Evolutionary conservation across 1,284 basidiomycete genomes (phyloP), one percentile per base, ranked within the genome.

Genomic region (Exobasidium cylindrosporum): DNA sequence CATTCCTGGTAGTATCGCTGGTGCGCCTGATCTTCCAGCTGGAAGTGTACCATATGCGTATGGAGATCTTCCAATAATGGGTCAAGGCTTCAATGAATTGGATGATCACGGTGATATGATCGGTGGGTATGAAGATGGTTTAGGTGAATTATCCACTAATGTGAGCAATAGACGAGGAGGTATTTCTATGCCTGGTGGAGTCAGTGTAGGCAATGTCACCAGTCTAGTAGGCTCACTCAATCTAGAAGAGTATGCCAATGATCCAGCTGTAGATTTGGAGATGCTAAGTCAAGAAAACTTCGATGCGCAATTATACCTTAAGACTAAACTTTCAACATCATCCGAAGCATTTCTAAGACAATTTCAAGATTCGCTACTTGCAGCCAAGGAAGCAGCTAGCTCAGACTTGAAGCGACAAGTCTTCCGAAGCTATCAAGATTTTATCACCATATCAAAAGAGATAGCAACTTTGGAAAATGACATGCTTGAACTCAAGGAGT

Each of bases 381-480:
- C 60, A 1, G 62, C 68, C 44, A 71, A 73, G 35, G 61, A 66
- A 17, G 69, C 67, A 4, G 73, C 76, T 32, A 66, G 73, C 44
- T 64, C 71, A 52, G 75, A 77, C 35, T 61, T 75, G 43, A 73
- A 73, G 57, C 58, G 65, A 5, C 73, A 74, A 52, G 73, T 79
- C 5, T 72, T 74, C 60, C 77, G 75, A 28, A 82, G 82, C 81
- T 98, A 97, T 77, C 88, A 91, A 44, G 92, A 97, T 77, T 97
- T 98, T 77, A 92, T 99, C 53, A 85, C 89, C 50, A 92, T 98
- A 50, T 96, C 93, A 6, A 98, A 97, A 77, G 96, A 98, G 81
- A 95, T 98, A 52, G 89, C 91, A 5, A 89, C 90, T 0, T 85
- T 99, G 11, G 95, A 98, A 83, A 97, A 95, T 78, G 94, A 97